Conservation (phyloP, 2,329 filamentous ascomycete genomes). For the Penicillium brasilianum region DNA sequence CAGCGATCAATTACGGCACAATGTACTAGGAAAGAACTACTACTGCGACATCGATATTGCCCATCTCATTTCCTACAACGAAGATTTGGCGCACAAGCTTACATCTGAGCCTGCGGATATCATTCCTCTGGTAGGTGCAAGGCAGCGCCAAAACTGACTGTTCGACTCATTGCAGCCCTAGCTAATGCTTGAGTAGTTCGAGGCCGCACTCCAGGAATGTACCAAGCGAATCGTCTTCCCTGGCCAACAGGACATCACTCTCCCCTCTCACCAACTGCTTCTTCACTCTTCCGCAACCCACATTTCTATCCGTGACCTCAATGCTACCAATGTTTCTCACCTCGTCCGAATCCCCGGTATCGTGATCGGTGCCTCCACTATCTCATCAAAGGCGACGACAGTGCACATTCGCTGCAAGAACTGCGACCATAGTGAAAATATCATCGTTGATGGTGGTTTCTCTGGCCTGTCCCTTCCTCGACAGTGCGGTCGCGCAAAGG, state of each 20-base stretch:
- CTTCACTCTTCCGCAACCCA: conserved; percentile 90
- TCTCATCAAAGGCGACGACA: conserved; percentile 91
- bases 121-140: conserved; percentile 77
- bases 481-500: conserved; percentile 69
- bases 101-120: conserved; percentile 89
- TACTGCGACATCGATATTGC: conserved; percentile 96
- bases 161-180: neutral
- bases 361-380: conserved; percentile 93
- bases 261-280: conserved; percentile 92
- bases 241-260: conserved; percentile 66
- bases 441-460: conserved; percentile 83
- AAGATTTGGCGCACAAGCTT: conserved; percentile 88
- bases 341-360: conserved; percentile 98
- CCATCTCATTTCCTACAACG: conserved; percentile 93
- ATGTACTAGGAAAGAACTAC: conserved; percentile 90
- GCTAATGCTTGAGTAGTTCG: conserved; percentile 68
- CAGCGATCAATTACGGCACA: conserved; percentile 94
- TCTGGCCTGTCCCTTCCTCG: conserved; percentile 83
- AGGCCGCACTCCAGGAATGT: conserved; percentile 85
- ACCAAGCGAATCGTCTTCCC: conserved; percentile 94
- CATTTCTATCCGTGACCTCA: conserved; percentile 91
- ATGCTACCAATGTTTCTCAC: conserved; percentile 88
- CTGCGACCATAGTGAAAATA: conserved; percentile 72
- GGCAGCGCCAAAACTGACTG: neutral
- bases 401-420: conserved; percentile 87